Conservation (phyloP, 768 basidiomycete genomes). For the Naganishia vishniacii region DNA sequence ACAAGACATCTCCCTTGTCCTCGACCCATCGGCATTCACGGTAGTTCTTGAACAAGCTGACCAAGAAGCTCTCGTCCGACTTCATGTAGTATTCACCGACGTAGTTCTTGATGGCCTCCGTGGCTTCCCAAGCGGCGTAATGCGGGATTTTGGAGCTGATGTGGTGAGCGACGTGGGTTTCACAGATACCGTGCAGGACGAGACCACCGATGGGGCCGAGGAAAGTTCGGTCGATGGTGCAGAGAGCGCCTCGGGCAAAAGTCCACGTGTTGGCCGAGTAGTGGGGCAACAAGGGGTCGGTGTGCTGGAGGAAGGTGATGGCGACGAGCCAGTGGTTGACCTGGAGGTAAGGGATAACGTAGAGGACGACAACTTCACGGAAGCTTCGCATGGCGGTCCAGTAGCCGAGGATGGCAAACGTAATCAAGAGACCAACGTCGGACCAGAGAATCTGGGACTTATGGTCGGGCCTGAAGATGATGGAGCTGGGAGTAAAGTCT, state of each 20-base stretch:
- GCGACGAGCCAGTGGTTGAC: slow-evolving; percentile 72
- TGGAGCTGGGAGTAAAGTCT: slow-evolving; percentile 72
- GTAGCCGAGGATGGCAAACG: slow-evolving; percentile 59
- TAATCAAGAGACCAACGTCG: slow-evolving; percentile 71
- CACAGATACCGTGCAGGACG: slow-evolving; percentile 84
- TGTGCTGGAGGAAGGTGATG: slow-evolving; percentile 98
- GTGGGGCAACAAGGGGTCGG: slow-evolving; percentile 88
- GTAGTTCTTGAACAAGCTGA: slow-evolving; percentile 63
- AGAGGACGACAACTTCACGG: slow-evolving; percentile 66
- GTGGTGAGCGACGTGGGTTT: slow-evolving; percentile 90
- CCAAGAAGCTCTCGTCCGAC: slow-evolving; percentile 53
- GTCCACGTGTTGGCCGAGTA: slow-evolving; percentile 84
- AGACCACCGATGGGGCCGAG: slow-evolving; percentile 80
- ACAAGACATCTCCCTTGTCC: slow-evolving; percentile 73
- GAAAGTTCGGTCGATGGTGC: slow-evolving; percentile 79
- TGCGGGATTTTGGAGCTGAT: slow-evolving; percentile 93
- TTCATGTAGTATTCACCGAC: slow-evolving; percentile 55
- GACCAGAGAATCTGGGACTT: slow-evolving; percentile 69
- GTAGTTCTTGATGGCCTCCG: slow-evolving; percentile 71
- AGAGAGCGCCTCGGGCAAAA: slow-evolving; percentile 86
- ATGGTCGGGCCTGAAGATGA: slow-evolving; percentile 82
- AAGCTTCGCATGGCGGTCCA: slow-evolving; percentile 64
- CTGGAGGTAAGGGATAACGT: slow-evolving; percentile 86
- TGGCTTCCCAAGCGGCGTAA: slow-evolving; percentile 75
- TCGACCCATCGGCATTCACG: slow-evolving; percentile 87